Evolutionary conservation across 2,329 filamentous ascomycete species (phyloP).

Genomic region (Xylaria multiplex): DNA sequence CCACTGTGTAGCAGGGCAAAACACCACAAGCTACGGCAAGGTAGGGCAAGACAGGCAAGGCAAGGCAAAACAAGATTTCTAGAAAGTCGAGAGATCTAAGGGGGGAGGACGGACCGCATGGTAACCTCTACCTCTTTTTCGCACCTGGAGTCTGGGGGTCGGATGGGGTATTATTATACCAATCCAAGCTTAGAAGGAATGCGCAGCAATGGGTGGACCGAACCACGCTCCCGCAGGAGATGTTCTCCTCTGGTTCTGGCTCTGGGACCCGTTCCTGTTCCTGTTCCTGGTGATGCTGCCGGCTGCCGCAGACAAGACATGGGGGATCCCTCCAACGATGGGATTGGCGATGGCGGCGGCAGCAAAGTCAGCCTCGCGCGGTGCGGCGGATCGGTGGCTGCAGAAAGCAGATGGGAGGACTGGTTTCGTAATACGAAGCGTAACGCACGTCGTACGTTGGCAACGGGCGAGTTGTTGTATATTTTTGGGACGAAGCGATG

Average conservation of each 20-base stretch:
- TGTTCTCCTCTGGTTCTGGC: constrained; percentile 16
- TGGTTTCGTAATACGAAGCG: constrained; percentile 32
- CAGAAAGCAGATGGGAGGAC: constrained; percentile 29
- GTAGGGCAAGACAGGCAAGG: constrained; percentile 4
- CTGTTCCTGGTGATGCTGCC: constrained; percentile 38
- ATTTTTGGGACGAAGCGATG: constrained; percentile 37
- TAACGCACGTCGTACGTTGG: constrained; percentile 25
- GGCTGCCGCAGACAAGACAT: constrained; percentile 41
- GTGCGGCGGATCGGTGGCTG: constrained; percentile 37
- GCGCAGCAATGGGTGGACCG: constrained; percentile 32
- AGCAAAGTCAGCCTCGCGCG: constrained; percentile 38
- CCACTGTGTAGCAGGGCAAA: constrained; percentile 10
- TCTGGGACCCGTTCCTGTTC: constrained; percentile 24
- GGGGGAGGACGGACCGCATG: constrained; percentile 37
- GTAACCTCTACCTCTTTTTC: constrained; percentile 34
- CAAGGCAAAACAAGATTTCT: constrained; percentile 20
- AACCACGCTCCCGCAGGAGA: constrained; percentile 31
- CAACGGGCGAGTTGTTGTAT: constrained; percentile 24
- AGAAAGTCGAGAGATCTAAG: constrained; percentile 23
- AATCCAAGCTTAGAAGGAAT: constrained; percentile 29
- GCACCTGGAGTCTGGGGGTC: constrained; percentile 22
- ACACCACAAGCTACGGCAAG: background rate
- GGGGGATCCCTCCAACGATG: constrained; percentile 46
- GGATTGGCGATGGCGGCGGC: constrained; percentile 34
- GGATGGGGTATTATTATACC: constrained; percentile 35